phyloP scores from a whole-genome alignment of 352 stramenopile genomes.

The Globisporangium parvum region DNA sequence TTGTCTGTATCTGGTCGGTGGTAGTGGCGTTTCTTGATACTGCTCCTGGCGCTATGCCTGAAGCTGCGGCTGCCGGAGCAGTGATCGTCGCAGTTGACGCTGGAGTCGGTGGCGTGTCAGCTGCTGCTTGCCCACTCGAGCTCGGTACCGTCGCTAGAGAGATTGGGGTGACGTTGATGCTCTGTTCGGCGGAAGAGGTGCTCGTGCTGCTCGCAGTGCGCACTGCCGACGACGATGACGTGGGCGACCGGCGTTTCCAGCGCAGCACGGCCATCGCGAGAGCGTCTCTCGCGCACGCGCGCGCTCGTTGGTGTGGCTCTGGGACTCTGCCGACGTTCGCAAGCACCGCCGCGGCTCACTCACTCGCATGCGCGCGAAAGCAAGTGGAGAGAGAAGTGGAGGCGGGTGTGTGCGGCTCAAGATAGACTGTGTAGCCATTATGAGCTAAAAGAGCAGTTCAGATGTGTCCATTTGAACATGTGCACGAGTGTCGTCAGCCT shows the following conservation, averaged over 20 bases:
- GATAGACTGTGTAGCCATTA: too few relatives aligned
- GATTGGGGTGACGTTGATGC: conserved; percentile 1
- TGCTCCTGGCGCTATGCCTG: too few relatives aligned
- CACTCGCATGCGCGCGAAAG: too few relatives aligned
- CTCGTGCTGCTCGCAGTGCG: background rate
- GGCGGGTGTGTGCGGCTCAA: too few relatives aligned
- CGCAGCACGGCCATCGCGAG: conserved; percentile 4
- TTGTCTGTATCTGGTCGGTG: background rate
- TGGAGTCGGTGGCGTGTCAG: too few relatives aligned
- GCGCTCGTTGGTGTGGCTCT: too few relatives aligned
- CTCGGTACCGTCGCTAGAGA: background rate
- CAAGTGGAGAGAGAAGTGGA: too few relatives aligned
- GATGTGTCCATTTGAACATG: too few relatives aligned
- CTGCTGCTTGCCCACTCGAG: background rate
- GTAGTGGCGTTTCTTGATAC: background rate
- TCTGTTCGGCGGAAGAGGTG: background rate
- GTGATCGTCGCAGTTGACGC: background rate
- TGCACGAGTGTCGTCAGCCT: too few relatives aligned
- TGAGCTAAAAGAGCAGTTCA: too few relatives aligned
- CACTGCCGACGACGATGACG: background rate
- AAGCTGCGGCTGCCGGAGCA: background rate
- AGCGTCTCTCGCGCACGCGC: background rate
- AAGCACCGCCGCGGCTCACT: too few relatives aligned
- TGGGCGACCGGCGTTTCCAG: conserved; percentile 2
- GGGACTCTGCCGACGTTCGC: too few relatives aligned